phyloP scores from a whole-genome alignment of 2,329 filamentous ascomycete genomes.

The Aspergillus luchuensis region DNA sequence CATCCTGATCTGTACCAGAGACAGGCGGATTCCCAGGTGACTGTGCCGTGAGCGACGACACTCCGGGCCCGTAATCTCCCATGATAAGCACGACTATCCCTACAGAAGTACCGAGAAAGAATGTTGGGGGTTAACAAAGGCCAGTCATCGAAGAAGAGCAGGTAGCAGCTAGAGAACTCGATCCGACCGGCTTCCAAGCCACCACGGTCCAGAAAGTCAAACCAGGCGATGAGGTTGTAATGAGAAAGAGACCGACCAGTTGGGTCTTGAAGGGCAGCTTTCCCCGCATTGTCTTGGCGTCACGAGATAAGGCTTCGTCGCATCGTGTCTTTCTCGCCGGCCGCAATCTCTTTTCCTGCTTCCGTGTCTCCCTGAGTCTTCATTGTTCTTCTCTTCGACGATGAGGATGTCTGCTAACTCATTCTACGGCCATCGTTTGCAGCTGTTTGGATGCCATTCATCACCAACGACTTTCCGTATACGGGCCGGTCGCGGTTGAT shows the following conservation, averaged over 20 bases:
- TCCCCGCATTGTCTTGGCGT: background rate
- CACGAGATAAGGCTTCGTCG: background rate
- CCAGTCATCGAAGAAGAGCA: background rate
- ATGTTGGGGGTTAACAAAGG: background rate
- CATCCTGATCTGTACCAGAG: slow-evolving; percentile 20
- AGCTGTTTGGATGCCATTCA: too few species aligned
- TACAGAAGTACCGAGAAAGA: background rate
- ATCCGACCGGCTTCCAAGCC: background rate
- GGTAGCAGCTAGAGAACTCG: too few species aligned
- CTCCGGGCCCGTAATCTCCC: slow-evolving; percentile 32
- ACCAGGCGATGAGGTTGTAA: background rate
- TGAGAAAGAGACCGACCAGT: background rate
- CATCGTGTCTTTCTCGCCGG: background rate
- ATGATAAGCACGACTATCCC: slow-evolving; percentile 20
- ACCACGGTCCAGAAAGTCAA: background rate
- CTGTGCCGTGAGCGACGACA: slow-evolving; percentile 12
- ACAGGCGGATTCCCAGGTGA: slow-evolving; percentile 15
- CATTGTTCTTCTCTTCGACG: too few species aligned
- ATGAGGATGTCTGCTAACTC: too few species aligned
- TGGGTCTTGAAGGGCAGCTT: background rate
- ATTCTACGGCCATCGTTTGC: too few species aligned
- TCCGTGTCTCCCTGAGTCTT: too few species aligned
- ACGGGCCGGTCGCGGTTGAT: too few species aligned
- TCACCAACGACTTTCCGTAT: too few species aligned
- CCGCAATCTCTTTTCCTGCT: background rate